phyloP scores from a whole-genome alignment of 495 filamentous ascomycete species.

The Penicillium egyptiacum region DNA sequence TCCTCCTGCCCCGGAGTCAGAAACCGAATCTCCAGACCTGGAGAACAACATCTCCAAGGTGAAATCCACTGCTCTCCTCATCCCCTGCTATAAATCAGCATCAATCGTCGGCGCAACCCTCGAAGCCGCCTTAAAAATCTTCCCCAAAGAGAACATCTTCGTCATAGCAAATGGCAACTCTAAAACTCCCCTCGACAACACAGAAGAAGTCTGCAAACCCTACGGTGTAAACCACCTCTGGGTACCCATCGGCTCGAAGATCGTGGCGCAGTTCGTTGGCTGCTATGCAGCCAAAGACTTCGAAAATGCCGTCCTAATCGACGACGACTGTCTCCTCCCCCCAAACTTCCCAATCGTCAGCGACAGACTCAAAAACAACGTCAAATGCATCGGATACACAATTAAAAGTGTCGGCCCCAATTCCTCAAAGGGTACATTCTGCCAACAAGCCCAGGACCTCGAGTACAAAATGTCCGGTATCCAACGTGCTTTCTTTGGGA shows the following conservation, averaged over 20 bases:
- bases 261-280: constrained; percentile 49
- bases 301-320: constrained; percentile 45
- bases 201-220: constrained; percentile 45
- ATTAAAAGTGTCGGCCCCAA: constrained; percentile 42
- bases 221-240: constrained; percentile 44
- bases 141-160: constrained; percentile 46
- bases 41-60: constrained; percentile 21
- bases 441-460: constrained; percentile 48
- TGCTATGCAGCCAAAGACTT: constrained; percentile 43
- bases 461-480: constrained; percentile 49
- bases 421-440: constrained; percentile 33
- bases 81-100: constrained; percentile 50
- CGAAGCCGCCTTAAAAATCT: constrained; percentile 46
- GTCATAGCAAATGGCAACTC: constrained; percentile 48
- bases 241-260: constrained; percentile 44
- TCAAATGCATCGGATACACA: constrained; percentile 46
- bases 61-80: constrained; percentile 44
- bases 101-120: constrained; percentile 43
- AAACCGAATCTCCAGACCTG: constrained; percentile 11
- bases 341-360: constrained; percentile 44
- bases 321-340: constrained; percentile 50
- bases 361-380: constrained; percentile 37
- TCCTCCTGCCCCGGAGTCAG: constrained; percentile 20
- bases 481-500: constrained; percentile 40
- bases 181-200: constrained; percentile 41